Evolutionary conservation across 805 yeast genomes (phyloP).

Genomic region (Cyberlindnera americana): DNA sequence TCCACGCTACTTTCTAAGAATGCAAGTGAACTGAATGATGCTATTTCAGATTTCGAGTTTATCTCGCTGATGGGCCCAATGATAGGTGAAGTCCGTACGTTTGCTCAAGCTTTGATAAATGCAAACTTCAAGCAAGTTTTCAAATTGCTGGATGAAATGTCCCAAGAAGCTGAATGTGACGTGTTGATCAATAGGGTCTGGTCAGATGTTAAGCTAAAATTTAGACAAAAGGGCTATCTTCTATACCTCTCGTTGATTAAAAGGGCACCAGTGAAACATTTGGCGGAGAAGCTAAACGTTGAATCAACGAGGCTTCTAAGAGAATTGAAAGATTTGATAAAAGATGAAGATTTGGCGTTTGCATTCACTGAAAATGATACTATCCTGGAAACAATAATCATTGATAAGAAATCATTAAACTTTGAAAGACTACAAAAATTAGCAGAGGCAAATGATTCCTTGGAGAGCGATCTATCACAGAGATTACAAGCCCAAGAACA

Average conservation of each 20-base stretch:
- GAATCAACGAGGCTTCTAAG: slow-evolving; percentile 13
- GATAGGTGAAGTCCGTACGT: slow-evolving; percentile 22
- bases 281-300: slow-evolving; percentile 17
- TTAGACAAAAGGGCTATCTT: slow-evolving; percentile 30
- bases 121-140: slow-evolving; percentile 29
- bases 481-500: background rate
- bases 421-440: slow-evolving; percentile 19
- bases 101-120: slow-evolving; percentile 23
- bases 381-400: slow-evolving; percentile 13
- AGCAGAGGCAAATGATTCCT: slow-evolving; percentile 20
- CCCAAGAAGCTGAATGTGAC: slow-evolving; percentile 11
- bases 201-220: slow-evolving; percentile 21
- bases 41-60: slow-evolving; percentile 19
- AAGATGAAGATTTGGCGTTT: slow-evolving; percentile 13
- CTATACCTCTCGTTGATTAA: slow-evolving; percentile 33
- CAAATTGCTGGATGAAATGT: slow-evolving; percentile 15
- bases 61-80: slow-evolving; percentile 20
- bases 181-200: slow-evolving; percentile 26
- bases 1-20: slow-evolving; percentile 20
- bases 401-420: slow-evolving; percentile 14
- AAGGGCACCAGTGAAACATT: slow-evolving; percentile 17
- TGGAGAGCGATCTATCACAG: slow-evolving; percentile 11
- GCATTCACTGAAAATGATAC: slow-evolving; percentile 12
- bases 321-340: slow-evolving; percentile 20
- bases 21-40: slow-evolving; percentile 17